Conservation (phyloP, 176 grass and related monocot genomes). For the Musa itinerans region DNA sequence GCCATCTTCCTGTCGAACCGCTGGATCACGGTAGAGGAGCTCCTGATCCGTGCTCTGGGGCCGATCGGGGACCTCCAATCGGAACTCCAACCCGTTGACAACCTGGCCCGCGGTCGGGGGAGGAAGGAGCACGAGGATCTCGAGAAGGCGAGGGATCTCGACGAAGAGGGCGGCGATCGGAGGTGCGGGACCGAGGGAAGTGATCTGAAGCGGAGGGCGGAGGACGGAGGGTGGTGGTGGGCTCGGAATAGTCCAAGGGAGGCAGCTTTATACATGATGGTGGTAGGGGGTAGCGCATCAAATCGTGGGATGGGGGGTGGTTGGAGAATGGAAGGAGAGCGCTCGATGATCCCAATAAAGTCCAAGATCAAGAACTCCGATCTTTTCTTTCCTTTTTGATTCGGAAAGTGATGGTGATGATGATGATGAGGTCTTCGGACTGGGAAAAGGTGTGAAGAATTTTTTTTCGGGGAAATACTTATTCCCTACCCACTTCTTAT, state of each 20-base stretch:
- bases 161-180: not conserved
- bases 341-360: not conserved
- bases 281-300: not conserved
- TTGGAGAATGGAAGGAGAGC: not conserved
- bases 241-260: conserved; percentile 39
- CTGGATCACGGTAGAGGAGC: conserved; percentile 27
- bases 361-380: too few relatives aligned
- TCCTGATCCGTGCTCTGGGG: conserved; percentile 40
- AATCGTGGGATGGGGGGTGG: not conserved
- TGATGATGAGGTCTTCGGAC: too few relatives aligned
- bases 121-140: conserved; percentile 4
- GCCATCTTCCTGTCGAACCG: conserved; percentile 61
- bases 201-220: not conserved
- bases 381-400: not conserved
- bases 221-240: not conserved
- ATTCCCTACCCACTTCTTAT: too few relatives aligned
- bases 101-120: conserved; percentile 7
- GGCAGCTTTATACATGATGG: conserved; percentile 73
- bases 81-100: conserved; percentile 3
- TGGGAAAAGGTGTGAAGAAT: too few relatives aligned
- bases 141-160: not conserved
- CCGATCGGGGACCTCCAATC: not conserved
- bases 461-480: too few relatives aligned
- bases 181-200: not conserved
- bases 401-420: too few relatives aligned